phyloP scores from a whole-genome alignment of 441 rosid species.

The Manihot esculenta region DNA sequence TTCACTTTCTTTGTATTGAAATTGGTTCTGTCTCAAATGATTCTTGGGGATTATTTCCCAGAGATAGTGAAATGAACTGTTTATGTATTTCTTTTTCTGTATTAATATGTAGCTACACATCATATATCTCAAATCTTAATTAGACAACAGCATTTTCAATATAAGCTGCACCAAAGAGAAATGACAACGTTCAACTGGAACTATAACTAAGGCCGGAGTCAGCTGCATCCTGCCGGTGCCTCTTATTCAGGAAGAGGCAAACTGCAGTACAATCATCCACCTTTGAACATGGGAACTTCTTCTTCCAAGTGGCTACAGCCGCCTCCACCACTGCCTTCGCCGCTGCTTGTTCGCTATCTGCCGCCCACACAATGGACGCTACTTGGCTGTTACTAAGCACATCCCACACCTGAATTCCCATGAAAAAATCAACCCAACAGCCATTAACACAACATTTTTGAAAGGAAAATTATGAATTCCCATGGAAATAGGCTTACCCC shows the following conservation, averaged over 20 bases:
- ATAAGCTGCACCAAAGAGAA: not conserved
- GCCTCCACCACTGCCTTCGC: conserved; percentile 66
- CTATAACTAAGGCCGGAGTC: not conserved
- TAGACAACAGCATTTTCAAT: not conserved
- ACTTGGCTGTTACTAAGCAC: conserved; percentile 70
- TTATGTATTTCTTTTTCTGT: not conserved
- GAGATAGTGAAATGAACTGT: not conserved
- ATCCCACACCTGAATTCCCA: conserved; percentile 66
- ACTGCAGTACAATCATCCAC: conserved; percentile 67
- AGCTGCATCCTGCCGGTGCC: conserved; percentile 9
- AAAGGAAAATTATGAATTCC: not conserved
- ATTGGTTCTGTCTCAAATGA: too few species aligned
- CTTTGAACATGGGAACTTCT: conserved; percentile 52
- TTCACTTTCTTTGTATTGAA: too few species aligned
- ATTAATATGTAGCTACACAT: not conserved
- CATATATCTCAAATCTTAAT: not conserved
- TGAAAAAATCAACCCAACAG: not conserved
- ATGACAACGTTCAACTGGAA: not conserved
- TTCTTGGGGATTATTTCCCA: too few species aligned
- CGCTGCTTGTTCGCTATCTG: conserved; percentile 42
- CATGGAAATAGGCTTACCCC: conserved; percentile 48
- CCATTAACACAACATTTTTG: not conserved
- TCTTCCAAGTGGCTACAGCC: conserved; percentile 59
- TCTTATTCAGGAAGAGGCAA: conserved; percentile 56
- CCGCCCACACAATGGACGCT: conserved; percentile 44